phyloP scores from a whole-genome alignment of 345 rosid species.

The Salix koriyanagi region DNA sequence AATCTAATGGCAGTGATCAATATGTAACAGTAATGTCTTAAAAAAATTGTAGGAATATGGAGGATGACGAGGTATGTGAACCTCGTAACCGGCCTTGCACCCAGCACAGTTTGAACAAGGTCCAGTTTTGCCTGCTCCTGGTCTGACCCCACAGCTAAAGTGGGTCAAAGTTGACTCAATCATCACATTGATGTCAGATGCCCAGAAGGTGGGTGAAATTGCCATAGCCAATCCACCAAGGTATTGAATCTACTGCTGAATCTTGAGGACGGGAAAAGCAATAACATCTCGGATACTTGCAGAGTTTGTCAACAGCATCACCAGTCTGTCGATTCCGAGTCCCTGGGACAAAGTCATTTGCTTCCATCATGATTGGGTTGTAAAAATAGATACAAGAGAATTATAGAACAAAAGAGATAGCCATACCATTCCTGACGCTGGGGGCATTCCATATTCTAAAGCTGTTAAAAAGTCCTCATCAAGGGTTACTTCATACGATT shows the following conservation, averaged over 20 bases:
- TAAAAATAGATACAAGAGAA: not conserved
- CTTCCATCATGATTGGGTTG: not conserved
- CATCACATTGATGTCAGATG: too few species aligned
- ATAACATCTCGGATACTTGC: constrained; percentile 89
- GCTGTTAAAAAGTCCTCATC: constrained; percentile 96
- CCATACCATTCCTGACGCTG: constrained; percentile 93
- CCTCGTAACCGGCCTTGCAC: too few species aligned
- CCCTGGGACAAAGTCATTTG: constrained; percentile 42
- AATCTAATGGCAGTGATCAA: too few species aligned
- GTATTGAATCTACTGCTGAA: constrained; percentile 46
- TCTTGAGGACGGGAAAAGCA: constrained; percentile 82
- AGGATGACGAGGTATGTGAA: too few species aligned
- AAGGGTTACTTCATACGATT: constrained; percentile 74
- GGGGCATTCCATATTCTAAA: constrained; percentile 97
- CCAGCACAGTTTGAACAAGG: too few species aligned
- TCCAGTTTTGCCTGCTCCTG: too few species aligned
- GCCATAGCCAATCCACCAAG: not conserved
- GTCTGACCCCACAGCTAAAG: too few species aligned
- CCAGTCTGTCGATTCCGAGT: constrained; percentile 87
- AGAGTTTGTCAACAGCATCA: constrained; percentile 83
- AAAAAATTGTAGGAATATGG: too few species aligned
- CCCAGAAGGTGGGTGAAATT: too few species aligned
- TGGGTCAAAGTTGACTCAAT: too few species aligned
- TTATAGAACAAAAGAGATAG: not conserved
- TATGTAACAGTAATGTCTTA: too few species aligned